These are phyloP conservation scores for Linanthus parryae DNA, from an alignment of 148 eudicot genomes.

Conservation along the genomic window DNA sequence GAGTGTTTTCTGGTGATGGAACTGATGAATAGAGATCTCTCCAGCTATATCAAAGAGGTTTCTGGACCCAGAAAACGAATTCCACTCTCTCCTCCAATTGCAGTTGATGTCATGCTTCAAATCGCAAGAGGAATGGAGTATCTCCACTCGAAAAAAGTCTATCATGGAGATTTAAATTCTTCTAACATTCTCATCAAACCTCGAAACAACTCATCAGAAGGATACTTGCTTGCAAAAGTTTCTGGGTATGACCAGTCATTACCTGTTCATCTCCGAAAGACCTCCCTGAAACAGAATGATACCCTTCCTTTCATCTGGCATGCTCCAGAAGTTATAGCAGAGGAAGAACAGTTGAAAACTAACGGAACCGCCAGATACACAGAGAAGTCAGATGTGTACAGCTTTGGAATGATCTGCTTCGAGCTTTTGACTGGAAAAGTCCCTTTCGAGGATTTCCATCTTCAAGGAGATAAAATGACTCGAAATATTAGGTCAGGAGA, in stretches of 20 bases:
- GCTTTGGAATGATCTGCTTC: slow-evolving; percentile 82
- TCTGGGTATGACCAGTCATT: slow-evolving; percentile 47
- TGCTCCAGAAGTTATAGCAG: slow-evolving; percentile 62
- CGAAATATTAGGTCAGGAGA: slow-evolving; percentile 67
- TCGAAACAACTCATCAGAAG: slow-evolving; percentile 37
- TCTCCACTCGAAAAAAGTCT: slow-evolving; percentile 62
- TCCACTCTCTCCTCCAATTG: slow-evolving; percentile 49
- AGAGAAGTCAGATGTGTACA: slow-evolving; percentile 73
- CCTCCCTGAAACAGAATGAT: slow-evolving; percentile 20
- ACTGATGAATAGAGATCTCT: slow-evolving; percentile 58
- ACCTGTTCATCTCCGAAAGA: slow-evolving; percentile 20
- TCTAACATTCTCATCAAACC: slow-evolving; percentile 52
- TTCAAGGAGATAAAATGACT: slow-evolving; percentile 75
- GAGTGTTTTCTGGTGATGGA: slow-evolving; percentile 72
- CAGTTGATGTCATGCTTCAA: slow-evolving; percentile 76
- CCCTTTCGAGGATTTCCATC: slow-evolving; percentile 71
- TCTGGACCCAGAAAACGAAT: slow-evolving; percentile 41
- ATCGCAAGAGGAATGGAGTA: slow-evolving; percentile 91
- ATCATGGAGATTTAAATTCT: slow-evolving; percentile 64
- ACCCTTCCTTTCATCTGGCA: slow-evolving; percentile 53
- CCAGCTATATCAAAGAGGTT: slow-evolving; percentile 48
- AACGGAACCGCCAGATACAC: slow-evolving; percentile 22
- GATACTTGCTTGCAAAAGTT: slow-evolving; percentile 58
- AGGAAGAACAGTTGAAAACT: slow-evolving; percentile 32
- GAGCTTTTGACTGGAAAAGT: slow-evolving; percentile 75